These are phyloP conservation scores for Castanea sativa DNA, from an alignment of 306 rosid genomes.

Conservation along the genomic window DNA sequence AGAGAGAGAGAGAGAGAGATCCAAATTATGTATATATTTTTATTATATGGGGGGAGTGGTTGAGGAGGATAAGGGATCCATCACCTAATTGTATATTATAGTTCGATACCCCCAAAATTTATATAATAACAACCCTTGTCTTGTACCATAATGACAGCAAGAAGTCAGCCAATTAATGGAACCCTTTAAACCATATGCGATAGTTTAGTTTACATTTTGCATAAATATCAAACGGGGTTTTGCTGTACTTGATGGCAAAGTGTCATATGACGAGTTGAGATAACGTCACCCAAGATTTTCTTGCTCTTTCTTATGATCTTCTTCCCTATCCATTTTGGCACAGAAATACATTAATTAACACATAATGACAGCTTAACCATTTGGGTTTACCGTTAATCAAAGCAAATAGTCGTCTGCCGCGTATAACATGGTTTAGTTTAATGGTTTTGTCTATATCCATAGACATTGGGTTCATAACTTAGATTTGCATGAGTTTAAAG, in stretches of 20 bases:
- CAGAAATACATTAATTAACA: constrained; percentile 7
- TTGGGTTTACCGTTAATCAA: not conserved
- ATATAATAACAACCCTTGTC: not conserved
- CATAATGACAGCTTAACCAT: constrained; percentile 11
- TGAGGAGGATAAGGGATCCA: not conserved
- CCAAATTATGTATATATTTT: too few species aligned
- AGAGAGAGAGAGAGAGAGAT: too few species aligned
- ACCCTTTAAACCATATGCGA: not conserved
- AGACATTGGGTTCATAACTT: too few species aligned
- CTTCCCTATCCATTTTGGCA: constrained; percentile 26
- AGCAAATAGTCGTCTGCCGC: too few species aligned
- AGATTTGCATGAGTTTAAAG: not conserved
- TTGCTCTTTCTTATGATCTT: not conserved
- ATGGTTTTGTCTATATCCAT: too few species aligned
- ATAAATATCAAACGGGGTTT: not conserved
- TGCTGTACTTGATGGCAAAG: not conserved
- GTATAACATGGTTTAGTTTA: too few species aligned
- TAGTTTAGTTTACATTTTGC: not conserved
- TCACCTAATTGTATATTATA: not conserved
- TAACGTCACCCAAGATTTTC: not conserved
- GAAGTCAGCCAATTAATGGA: not conserved
- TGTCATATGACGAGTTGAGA: not conserved
- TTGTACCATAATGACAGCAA: not conserved
- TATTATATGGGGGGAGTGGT: not conserved
- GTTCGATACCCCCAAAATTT: not conserved